Conservation (phyloP, 2,329 filamentous ascomycete genomes). For the Diaporthe nobilis region DNA sequence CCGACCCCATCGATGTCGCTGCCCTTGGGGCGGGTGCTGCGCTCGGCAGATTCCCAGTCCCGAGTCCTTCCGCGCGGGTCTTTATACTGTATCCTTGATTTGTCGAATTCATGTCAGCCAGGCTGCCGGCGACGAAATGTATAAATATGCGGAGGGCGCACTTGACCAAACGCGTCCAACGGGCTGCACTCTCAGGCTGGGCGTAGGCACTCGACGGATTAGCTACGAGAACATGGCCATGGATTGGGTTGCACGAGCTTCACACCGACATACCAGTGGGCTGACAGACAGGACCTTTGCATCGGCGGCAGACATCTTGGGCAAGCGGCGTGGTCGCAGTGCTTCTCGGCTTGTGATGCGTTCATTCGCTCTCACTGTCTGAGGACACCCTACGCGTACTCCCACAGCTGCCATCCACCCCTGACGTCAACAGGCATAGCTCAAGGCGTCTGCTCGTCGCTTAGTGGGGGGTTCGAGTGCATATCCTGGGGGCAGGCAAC, state of each 20-base stretch:
- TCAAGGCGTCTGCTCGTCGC: neutral
- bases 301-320: conserved; percentile 57
- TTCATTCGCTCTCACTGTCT: neutral
- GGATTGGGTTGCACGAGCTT: neutral
- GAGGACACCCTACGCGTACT: neutral
- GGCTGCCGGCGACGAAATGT: conserved; percentile 20
- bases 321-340: neutral
- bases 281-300: conserved; percentile 60
- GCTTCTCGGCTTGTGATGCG: neutral
- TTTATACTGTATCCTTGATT: conserved; percentile 70
- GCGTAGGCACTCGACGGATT: neutral
- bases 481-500: neutral
- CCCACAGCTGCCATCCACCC: neutral
- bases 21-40: conserved; percentile 74
- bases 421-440: conserved; percentile 28
- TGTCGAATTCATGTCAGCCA: conserved; percentile 37
- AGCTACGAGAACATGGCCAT: conserved; percentile 26
- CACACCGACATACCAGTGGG: conserved; percentile 57
- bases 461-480: conserved; percentile 15
- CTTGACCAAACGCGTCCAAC: conserved; percentile 73
- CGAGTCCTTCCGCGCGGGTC: conserved; percentile 72
- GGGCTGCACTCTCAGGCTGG: conserved; percentile 66
- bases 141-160: conserved; percentile 48
- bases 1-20: conserved; percentile 80
- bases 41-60: conserved; percentile 81